Evolutionary conservation across 805 yeast species (phyloP).

Genomic region (Jamesozyma spencerorum): DNA sequence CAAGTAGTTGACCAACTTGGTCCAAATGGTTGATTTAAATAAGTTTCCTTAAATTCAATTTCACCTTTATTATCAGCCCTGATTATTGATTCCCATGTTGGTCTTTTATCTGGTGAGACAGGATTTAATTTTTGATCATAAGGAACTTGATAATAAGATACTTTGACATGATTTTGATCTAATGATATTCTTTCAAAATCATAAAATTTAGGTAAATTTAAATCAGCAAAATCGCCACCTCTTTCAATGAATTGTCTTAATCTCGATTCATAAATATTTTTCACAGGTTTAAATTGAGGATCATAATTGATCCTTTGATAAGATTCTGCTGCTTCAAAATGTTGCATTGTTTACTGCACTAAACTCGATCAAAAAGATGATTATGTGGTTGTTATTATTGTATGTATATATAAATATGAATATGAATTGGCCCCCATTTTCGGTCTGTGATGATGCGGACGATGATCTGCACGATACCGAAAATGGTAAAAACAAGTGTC

Average conservation of each 20-base stretch:
- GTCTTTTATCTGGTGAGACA: constrained; percentile 29
- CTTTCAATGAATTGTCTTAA: constrained; percentile 54
- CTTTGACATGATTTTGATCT: constrained; percentile 39
- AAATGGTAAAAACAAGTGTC: no score
- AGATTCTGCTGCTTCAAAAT: no score
- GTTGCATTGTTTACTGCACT: no score
- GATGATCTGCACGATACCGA: no score
- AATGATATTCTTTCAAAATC: constrained; percentile 44
- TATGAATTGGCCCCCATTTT: no score
- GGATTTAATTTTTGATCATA: constrained; percentile 37
- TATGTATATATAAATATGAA: no score
- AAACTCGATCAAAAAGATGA: no score
- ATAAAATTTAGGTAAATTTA: constrained; percentile 77
- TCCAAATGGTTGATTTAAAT: constrained; percentile 70
- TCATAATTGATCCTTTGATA: constrained; percentile 23
- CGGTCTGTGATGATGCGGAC: no score
- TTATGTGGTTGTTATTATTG: no score
- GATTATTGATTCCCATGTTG: constrained; percentile 27
- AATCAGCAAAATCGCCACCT: constrained; percentile 62
- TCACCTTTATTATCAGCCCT: constrained; percentile 17
- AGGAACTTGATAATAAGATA: constrained; percentile 68
- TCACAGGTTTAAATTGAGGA: constrained; percentile 62
- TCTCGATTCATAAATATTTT: constrained; percentile 46
- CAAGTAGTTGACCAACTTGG: constrained; percentile 97
- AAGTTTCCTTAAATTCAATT: constrained; percentile 44